Percentiles rank a stretch among this genome's conserved stretches.
phyloP scores from a whole-genome alignment of 2,329 filamentous ascomycete species.

The Exophiala sp. region DNA sequence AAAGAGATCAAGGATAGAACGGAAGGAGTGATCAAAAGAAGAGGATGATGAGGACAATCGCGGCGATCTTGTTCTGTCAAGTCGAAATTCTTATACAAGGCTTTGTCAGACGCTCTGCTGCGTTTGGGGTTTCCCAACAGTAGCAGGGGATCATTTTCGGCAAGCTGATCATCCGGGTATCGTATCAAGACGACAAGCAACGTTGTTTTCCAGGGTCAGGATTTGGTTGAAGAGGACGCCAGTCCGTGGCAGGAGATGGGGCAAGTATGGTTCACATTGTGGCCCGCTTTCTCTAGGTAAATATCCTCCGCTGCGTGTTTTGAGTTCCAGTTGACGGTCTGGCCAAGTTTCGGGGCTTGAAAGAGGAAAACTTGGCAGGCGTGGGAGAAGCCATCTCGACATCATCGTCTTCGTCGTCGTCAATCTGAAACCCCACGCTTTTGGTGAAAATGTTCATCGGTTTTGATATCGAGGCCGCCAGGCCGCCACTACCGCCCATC shows the following conservation, averaged over 20 bases:
- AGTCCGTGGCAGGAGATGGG: neutral
- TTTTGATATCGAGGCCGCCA: neutral
- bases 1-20: neutral
- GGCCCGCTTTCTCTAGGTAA: conserved; percentile 1
- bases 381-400: conserved; percentile 22
- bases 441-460: conserved; percentile 18
- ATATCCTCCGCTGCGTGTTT: conserved; percentile 15
- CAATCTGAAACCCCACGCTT: conserved; percentile 15
- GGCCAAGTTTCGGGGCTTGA: conserved; percentile 5
- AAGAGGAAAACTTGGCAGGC: conserved; percentile 6
- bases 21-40: too few species aligned
- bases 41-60: too few species aligned
- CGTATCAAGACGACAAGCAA: neutral
- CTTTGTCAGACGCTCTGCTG: too few species aligned
- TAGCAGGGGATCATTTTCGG: too few species aligned
- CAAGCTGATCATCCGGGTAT: neutral
- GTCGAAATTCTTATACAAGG: too few species aligned
- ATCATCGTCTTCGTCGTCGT: conserved; percentile 17
- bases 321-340: conserved; percentile 1
- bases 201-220: neutral
- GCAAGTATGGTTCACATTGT: neutral
- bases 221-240: neutral
- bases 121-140: too few species aligned
- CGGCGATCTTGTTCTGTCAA: too few species aligned
- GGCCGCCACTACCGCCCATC: conserved; percentile 31